These are phyloP conservation scores for Sporothrix luriei DNA, from an alignment of 2,329 filamentous ascomycete genomes.

Conservation along the genomic window DNA sequence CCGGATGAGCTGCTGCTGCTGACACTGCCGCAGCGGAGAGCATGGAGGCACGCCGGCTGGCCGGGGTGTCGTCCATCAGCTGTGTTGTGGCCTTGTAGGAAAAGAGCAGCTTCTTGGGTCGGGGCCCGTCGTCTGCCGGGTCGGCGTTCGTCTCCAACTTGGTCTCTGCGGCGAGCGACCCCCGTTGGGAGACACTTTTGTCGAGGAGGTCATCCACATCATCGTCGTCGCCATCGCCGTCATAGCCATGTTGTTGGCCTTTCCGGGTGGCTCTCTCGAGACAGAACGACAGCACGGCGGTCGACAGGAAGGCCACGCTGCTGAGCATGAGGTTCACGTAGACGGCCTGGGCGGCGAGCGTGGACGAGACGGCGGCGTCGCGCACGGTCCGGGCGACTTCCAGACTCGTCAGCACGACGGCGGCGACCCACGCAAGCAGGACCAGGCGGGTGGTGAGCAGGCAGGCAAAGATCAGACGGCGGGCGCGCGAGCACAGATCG, in stretches of 20 bases:
- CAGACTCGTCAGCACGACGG: slow-evolving; percentile 41
- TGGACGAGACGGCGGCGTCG: slow-evolving; percentile 28
- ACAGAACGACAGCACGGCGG: not conserved
- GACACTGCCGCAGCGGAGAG: not conserved
- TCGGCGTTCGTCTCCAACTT: not conserved
- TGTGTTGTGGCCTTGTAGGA: slow-evolving; percentile 27
- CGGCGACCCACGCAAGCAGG: slow-evolving; percentile 41
- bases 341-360: slow-evolving; percentile 39
- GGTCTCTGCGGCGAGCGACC: not conserved
- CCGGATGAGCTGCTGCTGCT: too few species aligned
- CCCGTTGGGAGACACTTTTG: not conserved
- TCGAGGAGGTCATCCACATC: not conserved
- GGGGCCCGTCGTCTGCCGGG: not conserved
- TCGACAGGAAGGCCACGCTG: slow-evolving; percentile 37
- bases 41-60: not conserved
- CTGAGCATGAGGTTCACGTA: slow-evolving; percentile 43
- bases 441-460: slow-evolving; percentile 41
- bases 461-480: slow-evolving; percentile 41
- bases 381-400: slow-evolving; percentile 37
- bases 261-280: not conserved
- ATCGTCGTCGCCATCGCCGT: not conserved
- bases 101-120: slow-evolving; percentile 28
- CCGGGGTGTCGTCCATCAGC: slow-evolving; percentile 19
- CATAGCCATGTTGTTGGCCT: not conserved
- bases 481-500: slow-evolving; percentile 39